Base-by-base conservation (phyloP, 75 land plant genomes). In the Cunninghamia lanceolata region DNA sequence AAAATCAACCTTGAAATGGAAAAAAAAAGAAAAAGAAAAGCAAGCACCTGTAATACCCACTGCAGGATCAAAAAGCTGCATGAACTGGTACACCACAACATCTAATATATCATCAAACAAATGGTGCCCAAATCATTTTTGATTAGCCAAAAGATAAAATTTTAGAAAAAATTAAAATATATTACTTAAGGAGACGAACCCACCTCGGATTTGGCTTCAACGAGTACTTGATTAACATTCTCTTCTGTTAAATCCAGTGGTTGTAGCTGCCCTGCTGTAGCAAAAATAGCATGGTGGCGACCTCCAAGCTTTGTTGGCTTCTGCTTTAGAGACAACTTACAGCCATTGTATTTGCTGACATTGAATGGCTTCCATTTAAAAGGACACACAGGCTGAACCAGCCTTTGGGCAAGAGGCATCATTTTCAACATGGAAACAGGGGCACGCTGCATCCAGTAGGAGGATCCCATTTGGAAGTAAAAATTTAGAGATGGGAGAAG, bases 191-290 rank as follows among this genome's bases (percentile, higher is more conserved):
- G 59, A 34, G 34, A 52, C 13, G 34, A 42, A 63, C 90, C 83
- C 84, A 88, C 96, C 95, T 95, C 96, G 25, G 85, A 71, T 84
- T 95, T 89, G 4, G 98, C 96, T 39, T 96, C 95, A 17, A 84
- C 70, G 70, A 96, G 80, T 8, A 93, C 98, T 78, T 87, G 93
- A 40, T 84, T 83, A 46, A 96, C 91, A 50, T 96, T 96, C 8
- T 93, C 98, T 78, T 95, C 96, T 0, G 98, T 96, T 85, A 96
- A 88, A 81, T 96, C 98, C 40, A 96, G 91, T 1, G 95, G 92
- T 45, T 86, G 83, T 35, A 43, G 71, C 82, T 80, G 47, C 82
- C 32, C 82, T 7, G 46, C 28, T 45, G 82, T 80, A 17, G 42
- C 47, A 25, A 45, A 80, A 45, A 80, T 43, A 19, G 15, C 4